These are phyloP conservation scores for Aspergillus sp. DNA, from an alignment of 2,329 filamentous ascomycete genomes.

Conservation along the genomic window DNA sequence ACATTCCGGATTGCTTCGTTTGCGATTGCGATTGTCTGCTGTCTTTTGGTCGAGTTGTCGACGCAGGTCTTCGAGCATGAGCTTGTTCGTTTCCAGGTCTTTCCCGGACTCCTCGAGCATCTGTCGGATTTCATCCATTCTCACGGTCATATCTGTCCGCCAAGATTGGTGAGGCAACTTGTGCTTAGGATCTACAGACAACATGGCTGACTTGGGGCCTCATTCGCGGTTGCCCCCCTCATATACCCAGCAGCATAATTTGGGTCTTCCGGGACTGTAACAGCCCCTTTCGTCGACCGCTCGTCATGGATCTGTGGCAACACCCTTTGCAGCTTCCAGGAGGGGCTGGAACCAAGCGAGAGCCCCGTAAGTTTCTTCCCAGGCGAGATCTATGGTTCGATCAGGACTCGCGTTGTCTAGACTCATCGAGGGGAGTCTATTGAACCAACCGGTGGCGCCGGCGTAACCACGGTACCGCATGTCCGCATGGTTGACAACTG, in stretches of 20 bases:
- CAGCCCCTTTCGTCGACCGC: neutral
- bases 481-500: no score
- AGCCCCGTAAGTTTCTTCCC: neutral
- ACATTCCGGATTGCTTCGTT: neutral
- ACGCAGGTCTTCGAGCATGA: neutral
- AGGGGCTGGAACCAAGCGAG: neutral
- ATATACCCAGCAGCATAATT: no score
- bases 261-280: neutral
- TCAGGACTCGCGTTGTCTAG: no score
- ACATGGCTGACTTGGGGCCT: no score
- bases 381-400: no score
- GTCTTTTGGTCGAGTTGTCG: neutral
- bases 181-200: no score
- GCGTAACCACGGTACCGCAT: no score
- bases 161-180: no score
- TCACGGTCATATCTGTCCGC: neutral
- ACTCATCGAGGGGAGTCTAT: no score
- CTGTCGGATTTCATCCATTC: neutral
- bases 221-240: no score
- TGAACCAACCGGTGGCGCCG: no score
- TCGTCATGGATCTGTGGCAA: constrained; percentile 1
- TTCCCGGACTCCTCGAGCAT: neutral
- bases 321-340: neutral
- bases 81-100: neutral
- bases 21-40: neutral